Base-by-base conservation (phyloP, 169 alveolate genomes). In the Besnoitia besnoiti region DNA sequence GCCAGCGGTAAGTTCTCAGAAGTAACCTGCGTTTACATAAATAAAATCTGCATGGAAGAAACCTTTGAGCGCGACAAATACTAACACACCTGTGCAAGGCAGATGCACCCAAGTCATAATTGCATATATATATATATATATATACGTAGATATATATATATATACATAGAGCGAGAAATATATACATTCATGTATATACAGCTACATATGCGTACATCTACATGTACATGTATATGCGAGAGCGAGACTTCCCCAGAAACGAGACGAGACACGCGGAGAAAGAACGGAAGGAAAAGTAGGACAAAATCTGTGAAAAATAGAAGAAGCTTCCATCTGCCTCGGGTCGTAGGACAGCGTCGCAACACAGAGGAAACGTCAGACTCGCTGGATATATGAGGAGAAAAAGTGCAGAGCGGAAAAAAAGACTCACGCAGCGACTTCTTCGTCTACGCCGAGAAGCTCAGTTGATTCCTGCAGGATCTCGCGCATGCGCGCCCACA, bases 1-100 rank as follows among this genome's bases (percentile, higher is more conserved):
- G 84, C 90, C 90, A 90, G 40, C 85, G 90, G 50, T 77, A 90
- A 44, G 85, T 62, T 19, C 93, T 67, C 61, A 90, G 90, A 2
- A 90, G 55, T 2, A 61, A 39, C 30, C 93, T 90, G 90, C 89
- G 75, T 21, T 82, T 47, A 50, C 4, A 50, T 27, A 27, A 79
- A n/a, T n/a, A n/a, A n/a, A n/a, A n/a, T n/a, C n/a, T n/a, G n/a
- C n/a, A n/a, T n/a, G n/a, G n/a, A n/a, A n/a, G n/a, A n/a, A n/a
- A n/a, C n/a, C n/a, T n/a, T n/a, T n/a, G n/a, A n/a, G n/a, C n/a
- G n/a, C n/a, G n/a, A n/a, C n/a, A n/a, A n/a, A n/a, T n/a, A n/a
- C n/a, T n/a, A n/a, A n/a, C n/a, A n/a, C n/a, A n/a, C n/a, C n/a
- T n/a, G n/a, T n/a, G n/a, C n/a, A n/a, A n/a, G n/a, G n/a, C n/a